Base-by-base conservation (phyloP, 2,329 filamentous ascomycete species). In the Botryosphaeria dothidea region DNA sequence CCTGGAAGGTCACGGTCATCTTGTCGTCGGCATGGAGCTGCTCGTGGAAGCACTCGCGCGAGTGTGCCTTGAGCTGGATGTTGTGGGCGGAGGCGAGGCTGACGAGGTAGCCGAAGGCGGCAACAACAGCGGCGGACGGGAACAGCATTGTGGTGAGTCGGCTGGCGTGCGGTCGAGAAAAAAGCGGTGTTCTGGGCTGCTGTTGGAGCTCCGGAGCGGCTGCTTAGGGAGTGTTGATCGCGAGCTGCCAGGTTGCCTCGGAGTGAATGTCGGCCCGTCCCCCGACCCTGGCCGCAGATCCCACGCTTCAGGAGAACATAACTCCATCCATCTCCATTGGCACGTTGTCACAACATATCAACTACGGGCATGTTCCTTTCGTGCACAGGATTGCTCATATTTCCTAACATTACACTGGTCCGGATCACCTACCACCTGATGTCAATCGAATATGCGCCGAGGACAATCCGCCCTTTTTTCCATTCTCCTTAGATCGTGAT, bases 1-100 rank as follows among this genome's bases (percentile, higher is more conserved):
- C 94, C 83, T 98, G 95, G 85, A 96, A 99, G 31, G 93, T 96
- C 66, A 99, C 93, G 8, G 93, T 97, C 95, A 99, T 99, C 80
- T 90, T 92, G 83, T 99, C 95, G 79, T 97, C 95, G 78, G 86
- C 88, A 83, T 96, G 94, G 66, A 99, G 88, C 72, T 84, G 81
- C 83, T 99, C 95, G 84, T 97, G 92, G 86, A 98, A 99, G 84
- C 95, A 99, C 84, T 99, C 95, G 81, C 93, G 88, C 75, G 92
- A 92, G 81, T 99, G 93, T 72, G 93, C 90, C 68, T 90, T 90
- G 74, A 99, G 89, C 79, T 95, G 92, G 80, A 99, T 98, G 84
- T 96, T 98, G 87, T 99, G 95, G 72, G 92, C 92, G 70, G 87
- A 78, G 67, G 86, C 85, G 70, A 89, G 84, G 72, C 87, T 85